These are phyloP conservation scores for Geosmithia putterillii DNA, from an alignment of 2,329 filamentous ascomycete genomes.

Conservation along the genomic window DNA sequence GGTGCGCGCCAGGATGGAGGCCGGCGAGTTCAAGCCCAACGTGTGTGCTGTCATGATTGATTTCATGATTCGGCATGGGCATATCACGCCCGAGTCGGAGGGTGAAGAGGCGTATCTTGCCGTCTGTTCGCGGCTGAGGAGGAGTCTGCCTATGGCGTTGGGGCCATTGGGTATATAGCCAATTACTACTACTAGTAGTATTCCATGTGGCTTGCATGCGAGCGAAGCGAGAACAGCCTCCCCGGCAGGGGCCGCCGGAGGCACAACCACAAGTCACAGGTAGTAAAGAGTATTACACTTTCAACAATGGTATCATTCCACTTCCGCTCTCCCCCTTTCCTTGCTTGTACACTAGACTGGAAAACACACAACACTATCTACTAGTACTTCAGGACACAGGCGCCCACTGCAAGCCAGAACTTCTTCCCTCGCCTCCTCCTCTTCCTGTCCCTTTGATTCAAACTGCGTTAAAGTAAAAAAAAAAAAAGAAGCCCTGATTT, in stretches of 20 bases:
- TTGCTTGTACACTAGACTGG: conserved; percentile 2
- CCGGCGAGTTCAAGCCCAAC: conserved; percentile 74
- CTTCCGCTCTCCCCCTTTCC: neutral
- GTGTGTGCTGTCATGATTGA: conserved; percentile 68
- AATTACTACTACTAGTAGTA: neutral
- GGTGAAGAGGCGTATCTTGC: conserved; percentile 55
- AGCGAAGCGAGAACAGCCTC: too few species aligned
- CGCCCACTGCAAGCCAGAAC: neutral
- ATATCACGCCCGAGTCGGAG: conserved; percentile 65
- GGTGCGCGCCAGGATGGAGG: conserved; percentile 48
- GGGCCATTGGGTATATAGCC: neutral
- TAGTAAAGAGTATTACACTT: too few species aligned
- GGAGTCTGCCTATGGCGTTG: conserved; percentile 26
- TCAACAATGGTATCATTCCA: conserved; percentile 1
- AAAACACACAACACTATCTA: neutral
- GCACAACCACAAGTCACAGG: too few species aligned
- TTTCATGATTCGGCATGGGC: conserved; percentile 68
- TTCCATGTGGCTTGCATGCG: too few species aligned
- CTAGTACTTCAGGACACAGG: neutral
- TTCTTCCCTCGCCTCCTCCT: neutral
- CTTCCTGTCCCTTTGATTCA: neutral
- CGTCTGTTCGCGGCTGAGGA: conserved; percentile 38
- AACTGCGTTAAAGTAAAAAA: neutral
- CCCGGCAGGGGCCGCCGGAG: too few species aligned
- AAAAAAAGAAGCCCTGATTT: neutral